Evolutionary conservation across 805 yeast genomes (phyloP), one percentile per base, ranked within the genome.

Genomic region (Komagataella mondaviorum): DNA sequence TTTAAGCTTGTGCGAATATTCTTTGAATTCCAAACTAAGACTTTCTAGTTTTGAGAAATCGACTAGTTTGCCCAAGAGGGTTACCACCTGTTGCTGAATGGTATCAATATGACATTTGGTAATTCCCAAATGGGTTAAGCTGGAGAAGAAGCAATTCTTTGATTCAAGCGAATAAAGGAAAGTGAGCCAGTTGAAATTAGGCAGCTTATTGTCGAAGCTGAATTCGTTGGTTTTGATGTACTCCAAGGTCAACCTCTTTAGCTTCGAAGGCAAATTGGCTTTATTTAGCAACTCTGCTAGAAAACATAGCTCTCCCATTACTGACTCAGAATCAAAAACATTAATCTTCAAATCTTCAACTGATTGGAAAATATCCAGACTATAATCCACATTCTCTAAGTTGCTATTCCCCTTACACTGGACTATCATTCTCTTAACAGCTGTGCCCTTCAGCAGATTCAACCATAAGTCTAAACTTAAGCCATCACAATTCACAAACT

Each of bases 71-170:
- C 45, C 14, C 17, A 59, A 39, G 14, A 49, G 36, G 4, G 45
- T 18, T 4, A 55, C 46, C 4, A 55, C 48, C 3, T 24, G 30
- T 1, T n/a, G 22, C 48, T 63, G 65, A 6, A 52, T 45, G 39
- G 55, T 48, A 8, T 51, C 60, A 47, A 62, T 55, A 49, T 61
- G 61, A 45, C 67, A 63, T 23, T 54, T 57, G 4, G 52, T 54
- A 23, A 64, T 46, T 17, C 53, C 55, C 8, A 64, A 48, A 5
- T 48, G 48, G 17, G 48, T 57, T 44, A 64, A 49, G 1, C 48
- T 54, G 4, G 51, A 48, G 17, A 57, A 56, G 24, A 36, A n/a
- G 22, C 14, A 22, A 1, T 23, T 17, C 20, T 23, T 43, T 1
- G 22, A 23, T n/a, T 47, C 22, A 20, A 30, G 39, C 14, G n/a